Evolutionary conservation across 2,329 filamentous ascomycete species (phyloP).

Genomic region (Stemphylium beticola): DNA sequence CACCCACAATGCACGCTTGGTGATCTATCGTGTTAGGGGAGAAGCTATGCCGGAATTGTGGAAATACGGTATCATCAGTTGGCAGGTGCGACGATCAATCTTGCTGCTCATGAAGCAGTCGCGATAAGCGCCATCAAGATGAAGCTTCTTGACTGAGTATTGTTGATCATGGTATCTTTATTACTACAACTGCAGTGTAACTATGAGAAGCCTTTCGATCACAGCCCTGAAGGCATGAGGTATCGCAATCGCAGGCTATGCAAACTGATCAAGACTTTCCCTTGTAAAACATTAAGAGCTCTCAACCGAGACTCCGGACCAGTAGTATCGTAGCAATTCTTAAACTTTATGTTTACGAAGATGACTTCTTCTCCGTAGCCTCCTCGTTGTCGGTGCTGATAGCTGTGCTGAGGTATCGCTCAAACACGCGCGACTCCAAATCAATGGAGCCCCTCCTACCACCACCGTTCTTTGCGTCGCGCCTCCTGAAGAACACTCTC

Average conservation of each 20-base stretch:
- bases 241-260: conserved; percentile 35
- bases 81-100: no score
- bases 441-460: conserved; percentile 38
- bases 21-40: no score
- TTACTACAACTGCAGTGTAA: conserved; percentile 16
- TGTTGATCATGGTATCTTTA: conserved; percentile 8
- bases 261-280: conserved; percentile 18
- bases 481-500: conserved; percentile 51
- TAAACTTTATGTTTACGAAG: not conserved
- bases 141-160: not conserved
- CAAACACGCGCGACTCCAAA: conserved; percentile 39
- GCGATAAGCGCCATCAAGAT: not conserved
- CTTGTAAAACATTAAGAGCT: conserved; percentile 7
- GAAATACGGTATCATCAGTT: not conserved
- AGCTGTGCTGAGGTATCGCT: conserved; percentile 42
- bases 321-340: not conserved
- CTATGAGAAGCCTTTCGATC: conserved; percentile 20
- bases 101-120: no score
- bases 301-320: not conserved
- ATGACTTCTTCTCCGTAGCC: conserved; percentile 34
- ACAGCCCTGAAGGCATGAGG: conserved; percentile 20
- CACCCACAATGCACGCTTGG: no score
- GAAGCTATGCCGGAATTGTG: not conserved
- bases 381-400: conserved; percentile 37
- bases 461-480: conserved; percentile 25